Conservation (phyloP, 768 basidiomycete genomes). For the Mycena olivaceomarginata region DNA sequence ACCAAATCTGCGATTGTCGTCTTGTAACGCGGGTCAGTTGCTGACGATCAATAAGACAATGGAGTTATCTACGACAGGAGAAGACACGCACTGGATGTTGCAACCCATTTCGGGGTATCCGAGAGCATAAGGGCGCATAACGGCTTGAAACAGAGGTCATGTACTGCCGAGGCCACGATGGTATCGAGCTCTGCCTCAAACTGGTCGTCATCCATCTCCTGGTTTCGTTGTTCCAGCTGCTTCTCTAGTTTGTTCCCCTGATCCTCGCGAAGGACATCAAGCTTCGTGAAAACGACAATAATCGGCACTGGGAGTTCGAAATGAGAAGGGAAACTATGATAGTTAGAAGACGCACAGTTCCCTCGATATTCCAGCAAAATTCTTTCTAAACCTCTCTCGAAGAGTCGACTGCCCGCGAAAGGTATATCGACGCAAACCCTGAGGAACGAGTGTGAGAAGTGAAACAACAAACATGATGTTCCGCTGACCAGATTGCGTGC, state of each 20-base stretch:
- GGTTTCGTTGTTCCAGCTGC: background rate
- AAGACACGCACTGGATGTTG: slow-evolving; percentile 14
- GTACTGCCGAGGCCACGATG: background rate
- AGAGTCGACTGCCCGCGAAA: slow-evolving; percentile 18
- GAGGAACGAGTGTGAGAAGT: background rate
- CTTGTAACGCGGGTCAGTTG: background rate
- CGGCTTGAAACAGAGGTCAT: slow-evolving; percentile 10
- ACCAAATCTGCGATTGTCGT: too few species aligned
- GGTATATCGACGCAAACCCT: slow-evolving; percentile 32
- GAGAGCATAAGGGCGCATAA: slow-evolving; percentile 1
- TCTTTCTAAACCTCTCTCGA: slow-evolving; percentile 21
- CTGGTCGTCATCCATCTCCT: slow-evolving; percentile 2
- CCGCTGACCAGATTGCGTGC: slow-evolving; percentile 17
- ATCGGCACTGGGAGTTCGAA: background rate
- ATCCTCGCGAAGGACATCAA: slow-evolving; percentile 14
- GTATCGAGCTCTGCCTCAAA: background rate
- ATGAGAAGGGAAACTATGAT: background rate
- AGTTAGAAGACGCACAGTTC: background rate
- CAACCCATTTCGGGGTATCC: slow-evolving; percentile 6
- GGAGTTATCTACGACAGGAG: background rate
- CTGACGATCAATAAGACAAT: background rate
- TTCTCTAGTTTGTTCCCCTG: background rate
- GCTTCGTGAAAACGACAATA: slow-evolving; percentile 25
- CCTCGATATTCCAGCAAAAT: slow-evolving; percentile 5
- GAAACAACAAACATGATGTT: background rate